A percentile compares a stretch with the other conserved stretches of the same genome.
Evolutionary conservation across 2,329 filamentous ascomycete species (phyloP).

Genomic region (Aspergillus fumigatiaffinis): DNA sequence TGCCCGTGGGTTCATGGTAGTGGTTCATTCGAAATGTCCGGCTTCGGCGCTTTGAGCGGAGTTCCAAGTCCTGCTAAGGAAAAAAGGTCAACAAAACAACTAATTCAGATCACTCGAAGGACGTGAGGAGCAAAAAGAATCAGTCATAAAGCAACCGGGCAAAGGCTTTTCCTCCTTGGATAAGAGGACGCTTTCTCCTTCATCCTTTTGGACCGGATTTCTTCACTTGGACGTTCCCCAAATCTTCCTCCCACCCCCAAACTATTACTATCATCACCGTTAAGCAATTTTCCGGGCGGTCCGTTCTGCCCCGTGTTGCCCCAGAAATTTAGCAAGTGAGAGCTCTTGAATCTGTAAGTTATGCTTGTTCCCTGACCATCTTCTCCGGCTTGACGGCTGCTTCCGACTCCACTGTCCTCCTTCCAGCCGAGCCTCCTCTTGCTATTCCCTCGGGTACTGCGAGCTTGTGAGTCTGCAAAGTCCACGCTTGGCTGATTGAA

Average conservation of each 20-base stretch:
- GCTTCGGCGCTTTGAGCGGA: conserved; percentile 25
- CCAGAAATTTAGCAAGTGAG: not conserved
- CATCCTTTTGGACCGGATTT: not conserved
- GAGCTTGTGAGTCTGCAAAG: conserved; percentile 4
- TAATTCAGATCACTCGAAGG: conserved; percentile 6
- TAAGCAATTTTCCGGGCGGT: conserved; percentile 17
- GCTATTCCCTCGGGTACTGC: conserved; percentile 30
- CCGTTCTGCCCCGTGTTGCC: conserved; percentile 19
- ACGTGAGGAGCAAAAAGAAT: conserved; percentile 2
- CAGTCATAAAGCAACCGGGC: conserved; percentile 6
- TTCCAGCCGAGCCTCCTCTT: conserved; percentile 29
- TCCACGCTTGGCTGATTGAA: not conserved
- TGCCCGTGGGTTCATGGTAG: not conserved
- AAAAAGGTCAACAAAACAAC: not conserved
- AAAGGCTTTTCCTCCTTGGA: conserved; percentile 25
- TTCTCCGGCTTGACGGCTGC: conserved; percentile 10
- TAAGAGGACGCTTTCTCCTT: conserved; percentile 11
- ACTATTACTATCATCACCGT: conserved; percentile 1
- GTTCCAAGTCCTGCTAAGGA: conserved; percentile 4
- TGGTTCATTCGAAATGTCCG: conserved; percentile 17
- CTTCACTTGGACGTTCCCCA: conserved; percentile 1
- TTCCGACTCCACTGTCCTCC: conserved; percentile 29
- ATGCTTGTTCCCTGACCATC: not conserved
- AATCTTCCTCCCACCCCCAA: conserved; percentile 7
- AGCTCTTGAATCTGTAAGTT: not conserved